phyloP scores from a whole-genome alignment of 2,329 filamentous ascomycete genomes.

The Fusarium sp. region DNA sequence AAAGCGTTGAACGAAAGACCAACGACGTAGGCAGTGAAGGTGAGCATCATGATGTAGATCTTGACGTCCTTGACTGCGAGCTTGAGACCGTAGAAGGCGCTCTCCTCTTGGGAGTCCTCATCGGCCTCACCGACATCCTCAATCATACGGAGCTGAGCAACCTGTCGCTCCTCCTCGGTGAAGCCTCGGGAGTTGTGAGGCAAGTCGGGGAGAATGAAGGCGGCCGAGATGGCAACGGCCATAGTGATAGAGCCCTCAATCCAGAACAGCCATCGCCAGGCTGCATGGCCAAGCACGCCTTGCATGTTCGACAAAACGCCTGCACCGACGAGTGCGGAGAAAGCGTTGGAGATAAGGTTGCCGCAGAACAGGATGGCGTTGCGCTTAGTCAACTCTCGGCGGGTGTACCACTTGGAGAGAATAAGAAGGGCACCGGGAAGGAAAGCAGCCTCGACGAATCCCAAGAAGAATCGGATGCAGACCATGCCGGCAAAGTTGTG shows the following conservation, averaged over 20 bases:
- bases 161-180: constrained; percentile 69
- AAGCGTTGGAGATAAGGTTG: constrained; percentile 73
- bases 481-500: constrained; percentile 70
- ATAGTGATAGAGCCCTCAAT: constrained; percentile 71
- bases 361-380: constrained; percentile 73
- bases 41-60: constrained; percentile 76
- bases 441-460: constrained; percentile 76
- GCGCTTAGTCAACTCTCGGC: constrained; percentile 68
- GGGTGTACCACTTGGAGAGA: constrained; percentile 77
- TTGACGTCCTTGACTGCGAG: constrained; percentile 74
- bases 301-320: constrained; percentile 73
- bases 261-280: constrained; percentile 75
- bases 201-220: constrained; percentile 68
- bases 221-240: constrained; percentile 62
- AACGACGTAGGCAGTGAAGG: constrained; percentile 73
- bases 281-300: constrained; percentile 66
- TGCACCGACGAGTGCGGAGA: constrained; percentile 71
- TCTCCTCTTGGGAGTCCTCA: constrained; percentile 65
- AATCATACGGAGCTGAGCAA: constrained; percentile 69
- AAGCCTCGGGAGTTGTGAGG: constrained; percentile 72
- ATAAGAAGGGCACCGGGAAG: constrained; percentile 75
- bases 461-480: constrained; percentile 70
- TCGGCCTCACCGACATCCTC: constrained; percentile 73
- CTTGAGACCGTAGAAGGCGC: constrained; percentile 66
- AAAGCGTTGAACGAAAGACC: constrained; percentile 73